These are phyloP conservation scores for Allodekkera sacchari DNA, from an alignment of 805 yeast genomes.

Conservation along the genomic window DNA sequence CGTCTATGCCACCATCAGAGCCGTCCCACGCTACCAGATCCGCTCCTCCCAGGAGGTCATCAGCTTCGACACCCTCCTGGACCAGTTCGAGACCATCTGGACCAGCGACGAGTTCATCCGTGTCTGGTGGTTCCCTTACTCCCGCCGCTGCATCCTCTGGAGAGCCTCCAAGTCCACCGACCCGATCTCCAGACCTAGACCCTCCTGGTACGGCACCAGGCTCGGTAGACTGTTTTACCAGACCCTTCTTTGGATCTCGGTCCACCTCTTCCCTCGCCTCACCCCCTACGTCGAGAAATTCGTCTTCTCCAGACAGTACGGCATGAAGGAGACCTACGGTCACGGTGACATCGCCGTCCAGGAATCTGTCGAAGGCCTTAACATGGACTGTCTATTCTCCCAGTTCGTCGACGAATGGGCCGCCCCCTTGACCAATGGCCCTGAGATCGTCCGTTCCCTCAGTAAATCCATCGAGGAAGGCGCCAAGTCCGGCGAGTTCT, in stretches of 20 bases:
- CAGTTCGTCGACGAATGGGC: conserved; percentile 98
- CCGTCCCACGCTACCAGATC: conserved; percentile 76
- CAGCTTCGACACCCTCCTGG: conserved; percentile 61
- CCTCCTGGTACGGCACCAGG: conserved; percentile 79
- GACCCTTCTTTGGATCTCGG: conserved; percentile 69
- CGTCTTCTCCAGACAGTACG: conserved; percentile 80
- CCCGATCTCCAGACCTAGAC: conserved; percentile 52
- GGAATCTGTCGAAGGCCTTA: conserved; percentile 76
- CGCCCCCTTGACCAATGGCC: conserved; percentile 77
- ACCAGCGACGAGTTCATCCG: conserved; percentile 83
- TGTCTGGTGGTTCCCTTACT: conserved; percentile 97
- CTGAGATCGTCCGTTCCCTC: conserved; percentile 57
- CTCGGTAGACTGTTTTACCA: conserved; percentile 78
- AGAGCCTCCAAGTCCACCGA: conserved; percentile 73
- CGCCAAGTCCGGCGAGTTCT: conserved; percentile 51
- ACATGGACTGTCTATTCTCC: conserved; percentile 91
- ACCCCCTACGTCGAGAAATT: conserved; percentile 83
- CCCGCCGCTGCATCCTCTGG: conserved; percentile 82
- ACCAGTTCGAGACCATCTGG: conserved; percentile 76
- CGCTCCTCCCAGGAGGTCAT: conserved; percentile 78
- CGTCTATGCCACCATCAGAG: conserved; percentile 74
- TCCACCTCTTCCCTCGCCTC: conserved; percentile 58
- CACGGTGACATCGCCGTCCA: conserved; percentile 58
- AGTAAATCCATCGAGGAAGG: conserved; percentile 56
- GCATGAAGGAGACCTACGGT: conserved; percentile 58